Evolutionary conservation across 2,329 filamentous ascomycete species (phyloP).

Genomic region (Aquanectria penicillioides): DNA sequence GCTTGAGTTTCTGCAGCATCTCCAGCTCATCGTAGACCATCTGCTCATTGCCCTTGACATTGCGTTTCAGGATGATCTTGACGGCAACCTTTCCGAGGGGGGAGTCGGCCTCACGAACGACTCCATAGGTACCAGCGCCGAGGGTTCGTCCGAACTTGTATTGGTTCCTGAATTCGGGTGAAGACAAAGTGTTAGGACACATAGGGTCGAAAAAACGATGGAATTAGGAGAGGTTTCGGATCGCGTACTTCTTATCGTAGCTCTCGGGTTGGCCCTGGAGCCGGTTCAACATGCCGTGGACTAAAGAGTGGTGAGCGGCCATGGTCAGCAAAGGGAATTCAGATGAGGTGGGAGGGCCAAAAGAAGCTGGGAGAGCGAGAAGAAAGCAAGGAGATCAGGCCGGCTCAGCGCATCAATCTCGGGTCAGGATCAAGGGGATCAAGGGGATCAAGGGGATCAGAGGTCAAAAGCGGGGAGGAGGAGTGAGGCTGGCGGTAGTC

Average conservation of each 20-base stretch:
- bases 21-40: slow-evolving; percentile 99
- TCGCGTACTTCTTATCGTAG: slow-evolving; percentile 92
- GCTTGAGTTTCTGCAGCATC: slow-evolving; percentile 89
- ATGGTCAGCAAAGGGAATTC: slow-evolving; percentile 35
- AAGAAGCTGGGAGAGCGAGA: neutral
- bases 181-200: slow-evolving; percentile 36
- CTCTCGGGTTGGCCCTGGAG: slow-evolving; percentile 96
- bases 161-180: slow-evolving; percentile 67
- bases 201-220: slow-evolving; percentile 23
- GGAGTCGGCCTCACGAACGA: slow-evolving; percentile 93
- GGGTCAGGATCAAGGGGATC: slow-evolving; percentile 2
- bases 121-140: slow-evolving; percentile 97
- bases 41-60: slow-evolving; percentile 96
- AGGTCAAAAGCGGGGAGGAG: slow-evolving; percentile 29
- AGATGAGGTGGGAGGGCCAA: neutral
- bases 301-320: slow-evolving; percentile 55
- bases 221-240: too few species aligned
- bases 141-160: slow-evolving; percentile 95
- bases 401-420: neutral
- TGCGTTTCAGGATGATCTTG: slow-evolving; percentile 99
- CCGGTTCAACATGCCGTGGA: slow-evolving; percentile 92
- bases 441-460: slow-evolving; percentile 3
- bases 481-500: slow-evolving; percentile 39
- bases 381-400: neutral
- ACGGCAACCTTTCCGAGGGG: slow-evolving; percentile 87